A percentile compares a stretch with the other conserved stretches of the same genome.
Evolutionary conservation across 225 moss, liverwort and hornwort species (phyloP).

Genomic region (Antitrichia curtipendula): DNA sequence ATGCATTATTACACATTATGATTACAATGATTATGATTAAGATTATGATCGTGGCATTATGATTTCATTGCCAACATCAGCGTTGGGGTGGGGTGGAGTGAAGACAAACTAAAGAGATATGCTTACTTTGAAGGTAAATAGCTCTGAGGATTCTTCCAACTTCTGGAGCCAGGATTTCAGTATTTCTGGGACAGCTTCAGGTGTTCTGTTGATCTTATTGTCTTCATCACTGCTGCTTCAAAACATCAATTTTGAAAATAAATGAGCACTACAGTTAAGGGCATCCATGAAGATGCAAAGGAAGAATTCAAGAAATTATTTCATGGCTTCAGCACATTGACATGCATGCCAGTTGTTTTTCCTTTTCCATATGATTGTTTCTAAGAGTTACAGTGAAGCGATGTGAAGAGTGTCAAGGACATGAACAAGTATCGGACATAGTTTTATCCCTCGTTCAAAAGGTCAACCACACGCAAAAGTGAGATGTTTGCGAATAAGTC

Average conservation of each 20-base stretch:
- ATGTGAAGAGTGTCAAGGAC: neutral
- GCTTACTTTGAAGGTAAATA: conserved; percentile 30
- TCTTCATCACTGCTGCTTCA: conserved; percentile 8
- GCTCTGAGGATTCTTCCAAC: conserved; percentile 31
- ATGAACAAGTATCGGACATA: neutral
- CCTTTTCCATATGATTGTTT: neutral
- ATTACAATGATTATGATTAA: neutral
- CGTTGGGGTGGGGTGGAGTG: neutral
- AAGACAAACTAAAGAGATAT: neutral
- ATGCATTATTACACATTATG: neutral
- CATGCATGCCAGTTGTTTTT: neutral
- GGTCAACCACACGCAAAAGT: neutral
- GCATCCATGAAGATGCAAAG: neutral
- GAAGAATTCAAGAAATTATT: neutral
- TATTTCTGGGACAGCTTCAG: conserved; percentile 63
- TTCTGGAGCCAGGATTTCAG: conserved; percentile 47
- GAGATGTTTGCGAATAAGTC: neutral
- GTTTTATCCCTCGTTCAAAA: neutral
- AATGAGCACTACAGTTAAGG: neutral
- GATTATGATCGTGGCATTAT: neutral
- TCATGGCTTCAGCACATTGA: neutral
- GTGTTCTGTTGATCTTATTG: conserved; percentile 18
- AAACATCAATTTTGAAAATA: neutral
- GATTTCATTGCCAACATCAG: neutral
- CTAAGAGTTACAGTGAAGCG: neutral